Conservation (phyloP, 1,284 basidiomycete species). For the Singerocomus rubriflavus region DNA sequence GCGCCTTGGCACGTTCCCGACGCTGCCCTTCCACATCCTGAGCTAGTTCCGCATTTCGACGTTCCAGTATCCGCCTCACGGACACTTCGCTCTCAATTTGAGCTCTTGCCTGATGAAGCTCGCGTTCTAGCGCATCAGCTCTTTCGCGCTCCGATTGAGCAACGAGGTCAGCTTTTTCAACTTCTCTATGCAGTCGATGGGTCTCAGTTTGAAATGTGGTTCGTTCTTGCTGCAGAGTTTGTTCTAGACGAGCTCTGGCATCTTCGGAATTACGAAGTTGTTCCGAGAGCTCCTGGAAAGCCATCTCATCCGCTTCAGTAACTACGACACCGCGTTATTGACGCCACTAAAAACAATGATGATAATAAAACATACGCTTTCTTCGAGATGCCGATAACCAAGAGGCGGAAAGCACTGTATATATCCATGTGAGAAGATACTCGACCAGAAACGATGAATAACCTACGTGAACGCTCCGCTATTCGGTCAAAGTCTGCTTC, state of each 20-base stretch:
- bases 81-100: conserved; percentile 61
- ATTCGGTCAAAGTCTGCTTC: conserved; percentile 77
- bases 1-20: conserved; percentile 55
- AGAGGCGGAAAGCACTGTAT: conserved; percentile 65
- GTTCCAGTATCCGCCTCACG: conserved; percentile 60
- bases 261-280: conserved; percentile 57
- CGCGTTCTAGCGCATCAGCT: conserved; percentile 53
- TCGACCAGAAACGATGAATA: neutral
- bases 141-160: conserved; percentile 47
- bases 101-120: conserved; percentile 60
- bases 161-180: conserved; percentile 40
- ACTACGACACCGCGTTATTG: conserved; percentile 38
- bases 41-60: conserved; percentile 61
- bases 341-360: neutral
- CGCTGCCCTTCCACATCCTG: conserved; percentile 59
- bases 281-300: conserved; percentile 64
- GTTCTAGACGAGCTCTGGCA: conserved; percentile 51
- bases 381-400: conserved; percentile 61
- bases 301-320: conserved; percentile 65
- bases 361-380: conserved; percentile 50
- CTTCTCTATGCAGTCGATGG: conserved; percentile 44
- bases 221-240: conserved; percentile 52
- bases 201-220: conserved; percentile 52
- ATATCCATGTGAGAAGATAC: conserved; percentile 4
- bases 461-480: conserved; percentile 74